Conservation (phyloP, 1,284 basidiomycete species). For the Heterobasidion annosum region DNA sequence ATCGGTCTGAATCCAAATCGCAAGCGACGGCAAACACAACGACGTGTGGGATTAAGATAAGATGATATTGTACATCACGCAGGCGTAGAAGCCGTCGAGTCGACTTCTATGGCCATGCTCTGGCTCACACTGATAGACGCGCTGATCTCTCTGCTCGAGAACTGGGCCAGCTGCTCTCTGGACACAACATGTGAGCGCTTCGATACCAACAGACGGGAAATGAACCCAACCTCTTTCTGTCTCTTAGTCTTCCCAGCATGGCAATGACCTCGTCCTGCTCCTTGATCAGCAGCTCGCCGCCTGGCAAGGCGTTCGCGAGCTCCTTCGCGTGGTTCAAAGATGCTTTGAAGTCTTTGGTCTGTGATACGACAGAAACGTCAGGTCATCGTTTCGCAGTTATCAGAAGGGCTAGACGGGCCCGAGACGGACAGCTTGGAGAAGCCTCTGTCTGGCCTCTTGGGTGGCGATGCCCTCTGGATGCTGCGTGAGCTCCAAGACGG, state of each 20-base stretch:
- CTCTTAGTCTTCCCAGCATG: constrained; percentile 50
- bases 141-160: constrained; percentile 24
- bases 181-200: background rate
- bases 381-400: background rate
- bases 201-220: background rate
- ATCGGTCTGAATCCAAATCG: background rate
- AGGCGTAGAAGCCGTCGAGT: constrained; percentile 46
- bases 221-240: constrained; percentile 43
- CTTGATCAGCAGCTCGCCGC: constrained; percentile 52
- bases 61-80: constrained; percentile 3
- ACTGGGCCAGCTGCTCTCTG: constrained; percentile 32
- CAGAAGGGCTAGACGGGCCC: background rate
- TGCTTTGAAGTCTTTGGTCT: constrained; percentile 63
- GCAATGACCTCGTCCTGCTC: constrained; percentile 59
- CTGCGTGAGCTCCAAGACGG: constrained; percentile 46
- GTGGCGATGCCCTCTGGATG: constrained; percentile 39
- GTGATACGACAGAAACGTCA: background rate
- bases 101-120: constrained; percentile 34
- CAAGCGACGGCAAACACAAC: background rate
- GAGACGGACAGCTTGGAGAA: constrained; percentile 48
- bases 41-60: background rate
- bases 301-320: constrained; percentile 43
- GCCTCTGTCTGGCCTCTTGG: constrained; percentile 48
- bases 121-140: constrained; percentile 10
- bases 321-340: constrained; percentile 48